Evolutionary conservation across 1,284 basidiomycete species (phyloP), one percentile per base, ranked within the genome.

Genomic region (Leccinum pseudoinsigne): DNA sequence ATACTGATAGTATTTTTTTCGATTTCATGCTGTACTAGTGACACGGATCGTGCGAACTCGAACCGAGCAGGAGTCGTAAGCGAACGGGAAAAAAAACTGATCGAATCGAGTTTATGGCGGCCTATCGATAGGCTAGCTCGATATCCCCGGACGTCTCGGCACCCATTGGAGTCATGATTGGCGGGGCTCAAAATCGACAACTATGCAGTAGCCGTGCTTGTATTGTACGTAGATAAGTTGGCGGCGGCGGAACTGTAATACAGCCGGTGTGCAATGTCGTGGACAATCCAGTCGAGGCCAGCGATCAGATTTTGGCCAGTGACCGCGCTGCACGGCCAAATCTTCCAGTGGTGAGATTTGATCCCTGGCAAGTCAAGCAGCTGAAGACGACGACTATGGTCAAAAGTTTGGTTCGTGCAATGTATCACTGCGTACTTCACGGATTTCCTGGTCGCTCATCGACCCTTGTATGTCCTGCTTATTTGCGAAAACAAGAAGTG

Each of bases 401-500:
- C 63, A 65, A 55, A 51, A 28, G 36, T 18, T 56, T 63, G 40
- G 38, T 38, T 56, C 26, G 57, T 65, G 66, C 57, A 62, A 60
- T 12, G 59, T 65, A 56, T 47, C 51, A 54, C 11, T 28, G 78
- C 89, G 74, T 75, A 93, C 95, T 70, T 91, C 82, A 65, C 88
- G 83, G 68, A 99, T 97, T 78, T 98, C 93, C 54, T 82, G 76
- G 59, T 89, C 85, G 14, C 86, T 85, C 85, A 98, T 86, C 0
- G 96, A 92, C 31, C 95, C 94, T 47, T 85, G 84, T 40, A 99
- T 86, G 78, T 99, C 97, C 77, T 98, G 96, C 78, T 99, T 99
- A 79, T 99, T 99, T n/a, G 97, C 97, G 75, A 99, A 94, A 57
- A 99, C 89, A 51, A 99, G 85, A 58, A 99, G 84, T 16, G 95